Evolutionary conservation across 805 yeast species (phyloP).

Genomic region (Lachancea waltii): DNA sequence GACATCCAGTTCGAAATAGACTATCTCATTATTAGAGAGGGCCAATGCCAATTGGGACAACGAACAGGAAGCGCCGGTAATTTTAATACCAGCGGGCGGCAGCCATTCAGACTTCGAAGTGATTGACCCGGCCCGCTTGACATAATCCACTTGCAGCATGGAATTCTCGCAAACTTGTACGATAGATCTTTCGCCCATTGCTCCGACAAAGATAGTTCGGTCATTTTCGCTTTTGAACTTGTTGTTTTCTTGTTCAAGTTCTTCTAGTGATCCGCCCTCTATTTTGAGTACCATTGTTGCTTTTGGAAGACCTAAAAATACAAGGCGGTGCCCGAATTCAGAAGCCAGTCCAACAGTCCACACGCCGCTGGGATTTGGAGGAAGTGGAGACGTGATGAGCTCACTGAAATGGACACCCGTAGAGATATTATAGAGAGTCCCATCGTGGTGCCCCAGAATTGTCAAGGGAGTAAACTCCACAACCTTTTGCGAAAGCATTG

Average conservation of each 20-base stretch:
- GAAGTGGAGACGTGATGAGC: conserved; percentile 70
- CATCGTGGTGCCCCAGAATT: conserved; percentile 25
- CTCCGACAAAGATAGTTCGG: conserved; percentile 61
- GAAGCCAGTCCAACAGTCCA: conserved; percentile 52
- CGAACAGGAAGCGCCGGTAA: conserved; percentile 57
- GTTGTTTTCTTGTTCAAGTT: conserved; percentile 69
- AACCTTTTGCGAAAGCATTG: conserved; percentile 42
- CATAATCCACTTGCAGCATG: conserved; percentile 45
- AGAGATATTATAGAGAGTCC: conserved; percentile 40
- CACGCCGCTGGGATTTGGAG: conserved; percentile 53
- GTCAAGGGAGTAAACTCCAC: conserved; percentile 22
- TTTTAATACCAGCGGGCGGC: conserved; percentile 70
- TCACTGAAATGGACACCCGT: conserved; percentile 55
- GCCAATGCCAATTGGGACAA: conserved; percentile 63
- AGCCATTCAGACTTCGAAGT: conserved; percentile 53
- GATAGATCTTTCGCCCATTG: conserved; percentile 55
- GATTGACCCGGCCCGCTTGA: conserved; percentile 23
- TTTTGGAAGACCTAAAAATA: conserved; percentile 21
- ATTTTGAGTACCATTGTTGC: conserved; percentile 22
- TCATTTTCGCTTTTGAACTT: conserved; percentile 51
- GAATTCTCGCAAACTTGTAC: conserved; percentile 73
- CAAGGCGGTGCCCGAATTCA: conserved; percentile 20
- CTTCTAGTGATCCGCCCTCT: conserved; percentile 52
- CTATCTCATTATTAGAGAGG: conserved; percentile 64
- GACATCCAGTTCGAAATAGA: conserved; percentile 70